Percentiles rank a stretch among this genome's conserved stretches.
These are phyloP conservation scores for Dicorynia guianensis DNA, from an alignment of 306 rosid species.

Conservation along the genomic window DNA sequence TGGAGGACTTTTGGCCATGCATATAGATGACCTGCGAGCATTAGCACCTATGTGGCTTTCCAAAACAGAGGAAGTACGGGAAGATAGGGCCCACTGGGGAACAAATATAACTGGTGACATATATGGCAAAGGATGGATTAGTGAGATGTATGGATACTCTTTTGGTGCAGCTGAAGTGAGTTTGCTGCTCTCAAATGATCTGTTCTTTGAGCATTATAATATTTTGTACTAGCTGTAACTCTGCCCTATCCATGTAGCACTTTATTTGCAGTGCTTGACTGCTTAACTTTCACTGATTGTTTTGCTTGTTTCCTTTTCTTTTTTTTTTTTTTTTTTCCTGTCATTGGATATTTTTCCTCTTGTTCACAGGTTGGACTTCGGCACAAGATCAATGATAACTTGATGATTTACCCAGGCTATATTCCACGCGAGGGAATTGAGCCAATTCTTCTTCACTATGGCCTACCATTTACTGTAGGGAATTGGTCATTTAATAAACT, in stretches of 20 bases:
- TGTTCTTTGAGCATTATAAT: background rate
- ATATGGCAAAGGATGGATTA: slow-evolving; percentile 93
- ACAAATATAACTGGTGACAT: slow-evolving; percentile 96
- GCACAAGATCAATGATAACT: slow-evolving; percentile 95
- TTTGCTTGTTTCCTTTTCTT: slow-evolving; percentile 34
- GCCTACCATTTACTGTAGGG: slow-evolving; percentile 82
- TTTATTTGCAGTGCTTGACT: slow-evolving; percentile 16
- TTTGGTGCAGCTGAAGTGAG: slow-evolving; percentile 98
- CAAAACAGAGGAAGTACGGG: slow-evolving; percentile 96
- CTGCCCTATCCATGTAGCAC: slow-evolving; percentile 6
- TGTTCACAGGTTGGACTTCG: slow-evolving; percentile 83
- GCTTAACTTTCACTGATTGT: slow-evolving; percentile 21
- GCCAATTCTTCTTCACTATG: slow-evolving; percentile 97
- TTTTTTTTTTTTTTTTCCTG: slow-evolving; percentile 5
- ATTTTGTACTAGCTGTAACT: slow-evolving; percentile 6
- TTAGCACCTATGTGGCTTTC: slow-evolving; percentile 99
- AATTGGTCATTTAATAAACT: slow-evolving; percentile 95
- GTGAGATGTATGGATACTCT: slow-evolving; percentile 99
- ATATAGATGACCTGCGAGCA: slow-evolving; percentile 85
- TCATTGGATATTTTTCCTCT: slow-evolving; percentile 15
- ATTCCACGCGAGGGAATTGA: slow-evolving; percentile 77
- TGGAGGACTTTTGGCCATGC: slow-evolving; percentile 95
- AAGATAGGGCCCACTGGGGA: slow-evolving; percentile 90
- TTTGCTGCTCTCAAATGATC: slow-evolving; percentile 16
- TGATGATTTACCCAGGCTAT: slow-evolving; percentile 97